A percentile compares a stretch with the other conserved stretches of the same genome.
phyloP scores from a whole-genome alignment of 805 yeast species.

The Lipomyces oligophaga region DNA sequence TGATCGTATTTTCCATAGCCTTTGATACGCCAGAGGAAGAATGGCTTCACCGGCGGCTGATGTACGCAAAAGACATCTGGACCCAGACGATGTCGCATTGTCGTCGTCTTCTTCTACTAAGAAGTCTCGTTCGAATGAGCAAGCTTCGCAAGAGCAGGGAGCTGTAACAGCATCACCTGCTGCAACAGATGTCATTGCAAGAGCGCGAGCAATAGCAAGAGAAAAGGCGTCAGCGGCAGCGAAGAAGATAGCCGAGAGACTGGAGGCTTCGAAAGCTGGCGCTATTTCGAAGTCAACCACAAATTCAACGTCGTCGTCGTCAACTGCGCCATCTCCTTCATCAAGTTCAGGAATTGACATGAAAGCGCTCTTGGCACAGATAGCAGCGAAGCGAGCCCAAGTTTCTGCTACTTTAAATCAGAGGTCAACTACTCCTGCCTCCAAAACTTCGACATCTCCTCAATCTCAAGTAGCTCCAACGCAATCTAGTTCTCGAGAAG shows the following conservation, averaged over 20 bases:
- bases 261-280: conserved; percentile 5
- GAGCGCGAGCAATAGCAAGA: conserved; percentile 23
- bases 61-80: conserved; percentile 15
- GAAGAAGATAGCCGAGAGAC: conserved; percentile 3
- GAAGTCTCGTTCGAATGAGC: too few relatives aligned
- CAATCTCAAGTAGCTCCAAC: not conserved
- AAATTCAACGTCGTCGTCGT: conserved; percentile 4
- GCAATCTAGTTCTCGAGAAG: conserved; percentile 1
- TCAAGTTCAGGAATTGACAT: conserved; percentile 8
- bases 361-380: conserved; percentile 24
- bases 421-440: conserved; percentile 2
- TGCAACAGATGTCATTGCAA: conserved; percentile 15
- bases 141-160: too few relatives aligned
- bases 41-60: conserved; percentile 20
- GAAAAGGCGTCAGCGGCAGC: conserved; percentile 25
- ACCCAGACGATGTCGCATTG: not conserved
- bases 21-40: too few relatives aligned
- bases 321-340: conserved; percentile 3
- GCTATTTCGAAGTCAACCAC: too few relatives aligned
- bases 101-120: conserved; percentile 11
- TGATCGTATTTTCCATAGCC: too few relatives aligned
- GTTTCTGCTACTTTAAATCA: conserved; percentile 17
- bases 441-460: not conserved
- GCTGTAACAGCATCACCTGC: conserved; percentile 3
- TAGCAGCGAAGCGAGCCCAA: conserved; percentile 21